These are phyloP conservation scores for Camelina hispida DNA, from an alignment of 345 rosid genomes.

Conservation along the genomic window DNA sequence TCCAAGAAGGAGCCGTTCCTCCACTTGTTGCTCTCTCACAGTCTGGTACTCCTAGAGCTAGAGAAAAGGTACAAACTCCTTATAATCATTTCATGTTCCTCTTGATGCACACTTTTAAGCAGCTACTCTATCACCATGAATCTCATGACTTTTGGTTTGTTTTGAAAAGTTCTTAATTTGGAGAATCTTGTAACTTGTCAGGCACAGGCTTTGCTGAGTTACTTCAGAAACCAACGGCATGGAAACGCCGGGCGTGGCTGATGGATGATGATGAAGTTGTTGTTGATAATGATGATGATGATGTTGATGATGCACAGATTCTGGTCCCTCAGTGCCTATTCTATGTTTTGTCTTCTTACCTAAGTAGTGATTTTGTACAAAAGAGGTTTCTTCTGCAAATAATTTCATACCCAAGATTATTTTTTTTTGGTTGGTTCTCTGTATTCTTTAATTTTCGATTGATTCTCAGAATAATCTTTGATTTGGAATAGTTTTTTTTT, in stretches of 20 bases:
- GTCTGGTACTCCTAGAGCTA: conserved; percentile 94
- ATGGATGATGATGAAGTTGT: conserved; percentile 29
- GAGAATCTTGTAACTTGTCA: conserved; percentile 44
- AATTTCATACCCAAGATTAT: conserved; percentile 23
- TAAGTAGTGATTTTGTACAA: conserved; percentile 43
- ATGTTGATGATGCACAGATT: conserved; percentile 19
- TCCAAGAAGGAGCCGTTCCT: conserved; percentile 97
- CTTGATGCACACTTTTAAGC: not conserved
- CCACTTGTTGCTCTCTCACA: conserved; percentile 92
- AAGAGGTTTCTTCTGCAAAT: conserved; percentile 38
- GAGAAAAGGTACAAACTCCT: conserved; percentile 78
- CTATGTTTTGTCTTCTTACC: conserved; percentile 32
- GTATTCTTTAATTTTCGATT: conserved; percentile 33
- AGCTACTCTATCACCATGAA: no score
- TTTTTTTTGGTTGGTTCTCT: conserved; percentile 34
- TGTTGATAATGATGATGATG: not conserved
- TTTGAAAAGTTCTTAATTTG: conserved; percentile 5
- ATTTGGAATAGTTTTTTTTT: conserved; percentile 7
- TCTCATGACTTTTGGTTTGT: not conserved
- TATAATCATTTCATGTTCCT: not conserved
- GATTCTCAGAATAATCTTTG: conserved; percentile 16
- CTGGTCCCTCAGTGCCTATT: conserved; percentile 14
- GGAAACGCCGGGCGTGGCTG: conserved; percentile 71
- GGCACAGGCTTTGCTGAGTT: conserved; percentile 87
- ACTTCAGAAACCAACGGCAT: conserved; percentile 79